Conservation (phyloP, 2,329 filamentous ascomycete genomes). For the Sporothrix sp. region DNA sequence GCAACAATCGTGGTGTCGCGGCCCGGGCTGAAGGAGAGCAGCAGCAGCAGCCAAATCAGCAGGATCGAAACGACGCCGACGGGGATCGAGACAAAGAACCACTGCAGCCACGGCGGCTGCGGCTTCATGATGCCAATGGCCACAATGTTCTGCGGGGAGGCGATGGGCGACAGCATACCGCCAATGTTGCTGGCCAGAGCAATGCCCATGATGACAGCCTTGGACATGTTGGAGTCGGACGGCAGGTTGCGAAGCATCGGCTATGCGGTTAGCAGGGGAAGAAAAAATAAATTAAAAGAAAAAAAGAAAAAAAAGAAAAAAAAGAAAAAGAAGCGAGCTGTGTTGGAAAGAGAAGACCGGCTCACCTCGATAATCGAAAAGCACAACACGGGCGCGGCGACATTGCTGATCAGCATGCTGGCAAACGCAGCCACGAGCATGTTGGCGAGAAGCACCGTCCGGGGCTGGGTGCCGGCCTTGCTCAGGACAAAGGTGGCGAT, state of each 20-base stretch:
- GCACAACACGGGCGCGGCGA: slow-evolving; percentile 91
- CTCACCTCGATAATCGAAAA: slow-evolving; percentile 90
- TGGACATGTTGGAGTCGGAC: slow-evolving; percentile 83
- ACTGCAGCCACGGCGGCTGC: slow-evolving; percentile 82
- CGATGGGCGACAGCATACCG: slow-evolving; percentile 92
- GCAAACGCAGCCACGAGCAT: slow-evolving; percentile 98
- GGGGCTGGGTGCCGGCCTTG: slow-evolving; percentile 86
- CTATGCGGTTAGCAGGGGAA: slow-evolving; percentile 29
- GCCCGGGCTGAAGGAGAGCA: slow-evolving; percentile 77
- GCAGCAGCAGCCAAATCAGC: slow-evolving; percentile 78
- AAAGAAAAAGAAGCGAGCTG: not conserved
- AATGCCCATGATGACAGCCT: slow-evolving; percentile 89
- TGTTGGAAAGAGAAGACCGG: not conserved
- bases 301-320: not conserved
- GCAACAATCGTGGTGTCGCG: slow-evolving; percentile 82
- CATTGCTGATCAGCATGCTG: slow-evolving; percentile 98
- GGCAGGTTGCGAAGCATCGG: slow-evolving; percentile 91
- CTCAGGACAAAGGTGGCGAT: slow-evolving; percentile 93
- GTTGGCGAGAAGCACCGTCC: slow-evolving; percentile 85
- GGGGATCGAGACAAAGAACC: slow-evolving; percentile 94
- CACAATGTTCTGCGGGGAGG: slow-evolving; percentile 94
- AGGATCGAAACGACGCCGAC: slow-evolving; percentile 84
- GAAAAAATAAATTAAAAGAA: slow-evolving; percentile 27
- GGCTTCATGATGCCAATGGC: slow-evolving; percentile 93
- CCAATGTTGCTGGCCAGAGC: slow-evolving; percentile 92